Percentiles rank a stretch among this genome's conserved stretches.
These are phyloP conservation scores for Cyberlindnera mrakii DNA, from an alignment of 805 yeast genomes.

Conservation along the genomic window DNA sequence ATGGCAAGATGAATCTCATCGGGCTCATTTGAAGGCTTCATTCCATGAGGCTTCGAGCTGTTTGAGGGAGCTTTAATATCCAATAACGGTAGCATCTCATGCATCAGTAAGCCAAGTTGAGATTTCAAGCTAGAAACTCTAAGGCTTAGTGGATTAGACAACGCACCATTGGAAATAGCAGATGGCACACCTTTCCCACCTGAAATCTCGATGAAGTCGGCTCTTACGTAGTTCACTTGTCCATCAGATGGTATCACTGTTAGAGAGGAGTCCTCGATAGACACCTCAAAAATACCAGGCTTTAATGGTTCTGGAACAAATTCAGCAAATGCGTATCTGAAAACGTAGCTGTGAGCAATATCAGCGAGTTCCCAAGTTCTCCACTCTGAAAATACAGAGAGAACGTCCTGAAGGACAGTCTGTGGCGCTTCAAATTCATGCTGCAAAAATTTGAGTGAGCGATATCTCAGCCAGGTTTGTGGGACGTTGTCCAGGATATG, in stretches of 20 bases:
- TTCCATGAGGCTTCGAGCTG: background rate
- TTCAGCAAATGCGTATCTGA: constrained; percentile 39
- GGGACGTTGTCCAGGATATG: constrained; percentile 65
- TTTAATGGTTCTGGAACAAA: constrained; percentile 1
- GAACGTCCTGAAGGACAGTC: constrained; percentile 49
- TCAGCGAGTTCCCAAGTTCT: constrained; percentile 85
- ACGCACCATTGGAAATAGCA: background rate
- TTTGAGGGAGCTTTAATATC: background rate
- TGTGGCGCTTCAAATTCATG: constrained; percentile 39
- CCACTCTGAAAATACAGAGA: constrained; percentile 67
- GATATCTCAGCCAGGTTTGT: constrained; percentile 35
- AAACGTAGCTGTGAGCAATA: constrained; percentile 50
- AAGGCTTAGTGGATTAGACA: background rate
- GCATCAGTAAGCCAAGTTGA: constrained; percentile 4
- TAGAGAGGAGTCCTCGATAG: constrained; percentile 26
- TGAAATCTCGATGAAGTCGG: constrained; percentile 26
- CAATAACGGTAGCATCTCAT: constrained; percentile 2
- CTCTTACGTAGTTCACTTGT: constrained; percentile 17
- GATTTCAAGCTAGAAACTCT: constrained; percentile 4
- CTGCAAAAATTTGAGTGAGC: constrained; percentile 27
- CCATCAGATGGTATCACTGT: constrained; percentile 5
- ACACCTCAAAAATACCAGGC: constrained; percentile 17
- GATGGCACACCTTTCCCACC: background rate
- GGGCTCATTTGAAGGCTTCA: background rate
- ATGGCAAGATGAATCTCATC: background rate